A percentile compares a stretch with the other conserved stretches of the same genome.
Evolutionary conservation across 352 stramenopile genomes (phyloP).

Genomic region (Thalassiosira allenii): DNA sequence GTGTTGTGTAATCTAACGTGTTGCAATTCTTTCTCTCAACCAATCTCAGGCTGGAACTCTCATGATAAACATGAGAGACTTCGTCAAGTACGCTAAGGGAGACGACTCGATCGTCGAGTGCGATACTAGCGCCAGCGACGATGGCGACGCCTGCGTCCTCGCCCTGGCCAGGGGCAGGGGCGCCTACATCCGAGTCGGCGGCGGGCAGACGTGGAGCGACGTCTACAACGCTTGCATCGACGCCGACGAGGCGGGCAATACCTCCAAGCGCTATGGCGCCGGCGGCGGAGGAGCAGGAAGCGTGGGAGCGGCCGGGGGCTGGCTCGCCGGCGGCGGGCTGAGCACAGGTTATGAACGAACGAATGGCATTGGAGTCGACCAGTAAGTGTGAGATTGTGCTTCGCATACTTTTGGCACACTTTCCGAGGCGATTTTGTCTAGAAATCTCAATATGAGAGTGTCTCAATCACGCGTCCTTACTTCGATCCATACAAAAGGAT

Average conservation of each 20-base stretch:
- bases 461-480: too few relatives aligned
- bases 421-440: too few relatives aligned
- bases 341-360: constrained; percentile 1
- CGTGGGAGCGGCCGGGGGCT: constrained; percentile 11
- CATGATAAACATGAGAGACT: constrained; percentile 16
- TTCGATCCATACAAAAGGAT: too few relatives aligned
- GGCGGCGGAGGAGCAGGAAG: constrained; percentile 1
- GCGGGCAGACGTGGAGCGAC: constrained; percentile 20
- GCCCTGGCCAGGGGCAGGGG: constrained; percentile 14
- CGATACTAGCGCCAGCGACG: background rate
- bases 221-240: constrained; percentile 8
- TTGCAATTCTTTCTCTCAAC: background rate
- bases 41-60: background rate
- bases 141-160: constrained; percentile 12
- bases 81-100: constrained; percentile 3
- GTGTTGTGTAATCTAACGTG: background rate
- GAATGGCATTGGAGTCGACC: constrained; percentile 17
- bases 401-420: too few relatives aligned
- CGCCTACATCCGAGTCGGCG: constrained; percentile 16
- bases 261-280: background rate
- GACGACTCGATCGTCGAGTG: background rate
- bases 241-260: background rate
- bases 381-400: too few relatives aligned
- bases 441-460: too few relatives aligned
- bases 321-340: constrained; percentile 11